These are phyloP conservation scores for Incumbomyces lentus DNA, from an alignment of 2,329 filamentous ascomycete genomes.

Conservation along the genomic window DNA sequence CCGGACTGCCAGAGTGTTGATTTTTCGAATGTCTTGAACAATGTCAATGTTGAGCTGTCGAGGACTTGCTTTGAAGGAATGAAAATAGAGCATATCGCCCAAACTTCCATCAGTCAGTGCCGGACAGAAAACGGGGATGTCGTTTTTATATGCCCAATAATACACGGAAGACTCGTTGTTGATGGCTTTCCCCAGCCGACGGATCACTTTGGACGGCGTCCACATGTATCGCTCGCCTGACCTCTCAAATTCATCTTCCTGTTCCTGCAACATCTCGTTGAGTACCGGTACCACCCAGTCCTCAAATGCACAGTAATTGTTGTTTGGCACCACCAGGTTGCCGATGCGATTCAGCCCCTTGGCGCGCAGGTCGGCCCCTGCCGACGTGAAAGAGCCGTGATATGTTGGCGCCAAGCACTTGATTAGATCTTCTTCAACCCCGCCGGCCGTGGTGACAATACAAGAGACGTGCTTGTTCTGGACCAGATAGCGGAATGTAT, in stretches of 20 bases:
- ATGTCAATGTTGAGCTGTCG: slow-evolving; percentile 76
- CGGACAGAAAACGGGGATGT: slow-evolving; percentile 94
- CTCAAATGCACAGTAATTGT: slow-evolving; percentile 94
- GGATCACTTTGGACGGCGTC: slow-evolving; percentile 89
- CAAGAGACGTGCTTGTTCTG: slow-evolving; percentile 86
- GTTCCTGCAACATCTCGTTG: slow-evolving; percentile 87
- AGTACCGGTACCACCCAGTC: slow-evolving; percentile 95
- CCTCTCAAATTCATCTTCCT: slow-evolving; percentile 64
- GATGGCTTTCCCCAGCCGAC: slow-evolving; percentile 83
- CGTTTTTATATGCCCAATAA: slow-evolving; percentile 96
- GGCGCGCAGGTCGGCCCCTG: slow-evolving; percentile 65
- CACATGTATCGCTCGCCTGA: slow-evolving; percentile 64
- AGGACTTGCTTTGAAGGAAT: slow-evolving; percentile 85
- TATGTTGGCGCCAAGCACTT: slow-evolving; percentile 95
- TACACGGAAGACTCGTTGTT: slow-evolving; percentile 84
- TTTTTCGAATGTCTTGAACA: slow-evolving; percentile 81
- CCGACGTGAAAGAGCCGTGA: slow-evolving; percentile 71
- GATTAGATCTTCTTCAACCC: slow-evolving; percentile 95
- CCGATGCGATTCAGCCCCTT: slow-evolving; percentile 92
- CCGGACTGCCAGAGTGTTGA: slow-evolving; percentile 83
- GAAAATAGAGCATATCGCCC: slow-evolving; percentile 97
- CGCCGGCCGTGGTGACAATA: slow-evolving; percentile 90
- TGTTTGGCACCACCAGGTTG: slow-evolving; percentile 90
- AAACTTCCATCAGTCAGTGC: slow-evolving; percentile 90
- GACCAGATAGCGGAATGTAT: slow-evolving; percentile 83